Evolutionary conservation across 805 yeast species (phyloP).

Genomic region (Yamadazyma nakazawae): DNA sequence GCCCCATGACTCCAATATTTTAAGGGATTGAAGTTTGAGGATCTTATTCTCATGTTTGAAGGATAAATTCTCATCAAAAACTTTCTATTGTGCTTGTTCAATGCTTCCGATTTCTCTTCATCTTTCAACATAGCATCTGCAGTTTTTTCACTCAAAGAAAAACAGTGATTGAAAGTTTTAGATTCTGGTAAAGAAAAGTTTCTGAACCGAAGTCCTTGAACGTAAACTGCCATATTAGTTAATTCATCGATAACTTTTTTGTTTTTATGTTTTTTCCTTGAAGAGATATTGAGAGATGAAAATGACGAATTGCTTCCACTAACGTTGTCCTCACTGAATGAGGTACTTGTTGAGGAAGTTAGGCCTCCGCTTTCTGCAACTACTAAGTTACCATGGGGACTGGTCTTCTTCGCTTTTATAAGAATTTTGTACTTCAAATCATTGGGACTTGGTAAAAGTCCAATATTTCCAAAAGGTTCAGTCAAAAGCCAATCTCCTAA

Average conservation of each 20-base stretch:
- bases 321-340: slow-evolving; percentile 39
- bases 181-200: slow-evolving; percentile 87
- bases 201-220: slow-evolving; percentile 72
- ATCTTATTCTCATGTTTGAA: slow-evolving; percentile 67
- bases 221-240: slow-evolving; percentile 63
- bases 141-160: slow-evolving; percentile 79
- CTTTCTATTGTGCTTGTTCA: slow-evolving; percentile 72
- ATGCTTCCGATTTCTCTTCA: slow-evolving; percentile 46
- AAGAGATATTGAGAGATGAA: slow-evolving; percentile 16
- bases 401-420: slow-evolving; percentile 71
- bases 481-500: slow-evolving; percentile 58
- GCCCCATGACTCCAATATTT: slow-evolving; percentile 80
- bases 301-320: slow-evolving; percentile 6
- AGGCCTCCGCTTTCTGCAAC: slow-evolving; percentile 21
- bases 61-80: slow-evolving; percentile 87
- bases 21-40: slow-evolving; percentile 80
- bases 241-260: slow-evolving; percentile 39
- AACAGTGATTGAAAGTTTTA: slow-evolving; percentile 74
- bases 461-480: slow-evolving; percentile 30
- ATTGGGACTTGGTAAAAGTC: slow-evolving; percentile 65
- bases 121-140: slow-evolving; percentile 64
- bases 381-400: slow-evolving; percentile 12
- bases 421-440: slow-evolving; percentile 68
- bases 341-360: slow-evolving; percentile 27
- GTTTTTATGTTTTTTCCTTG: slow-evolving; percentile 18